These are phyloP conservation scores for Tetragonia tetragonoides DNA, from an alignment of 148 eudicot genomes.

Conservation along the genomic window DNA sequence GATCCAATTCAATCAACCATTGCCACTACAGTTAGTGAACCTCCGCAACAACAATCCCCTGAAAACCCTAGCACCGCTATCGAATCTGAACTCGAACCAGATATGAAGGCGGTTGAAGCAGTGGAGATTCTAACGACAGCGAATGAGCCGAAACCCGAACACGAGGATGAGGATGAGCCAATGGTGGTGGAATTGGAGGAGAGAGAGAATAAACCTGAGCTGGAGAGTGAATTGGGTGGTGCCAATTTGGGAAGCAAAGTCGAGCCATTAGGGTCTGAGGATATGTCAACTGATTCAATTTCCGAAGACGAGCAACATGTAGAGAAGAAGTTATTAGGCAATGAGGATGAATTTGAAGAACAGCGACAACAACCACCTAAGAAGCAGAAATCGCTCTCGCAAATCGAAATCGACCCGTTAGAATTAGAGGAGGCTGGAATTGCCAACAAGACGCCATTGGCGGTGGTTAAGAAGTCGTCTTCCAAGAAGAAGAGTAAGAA, in stretches of 20 bases:
- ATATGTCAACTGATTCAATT: constrained; percentile 30
- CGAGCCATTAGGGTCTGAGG: constrained; percentile 18
- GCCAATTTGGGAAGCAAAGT: not conserved
- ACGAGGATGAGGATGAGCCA: not conserved
- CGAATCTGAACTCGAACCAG: constrained; percentile 3
- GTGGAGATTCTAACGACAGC: not conserved
- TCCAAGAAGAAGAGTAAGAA: constrained; percentile 27
- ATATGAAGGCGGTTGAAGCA: not conserved
- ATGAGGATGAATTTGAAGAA: constrained; percentile 11
- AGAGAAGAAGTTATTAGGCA: constrained; percentile 21
- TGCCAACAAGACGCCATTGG: not conserved
- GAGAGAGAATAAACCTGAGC: not conserved
- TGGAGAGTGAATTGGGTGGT: not conserved
- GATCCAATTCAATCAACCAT: too few species aligned
- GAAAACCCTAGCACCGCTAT: too few species aligned
- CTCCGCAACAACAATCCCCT: too few species aligned
- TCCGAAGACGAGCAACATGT: constrained; percentile 27
- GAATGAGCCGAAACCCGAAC: constrained; percentile 4
- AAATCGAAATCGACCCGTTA: constrained; percentile 5
- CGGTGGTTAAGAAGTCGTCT: constrained; percentile 25
- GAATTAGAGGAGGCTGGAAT: not conserved
- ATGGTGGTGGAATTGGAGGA: constrained; percentile 3
- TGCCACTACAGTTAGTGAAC: too few species aligned
- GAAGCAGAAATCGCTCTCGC: constrained; percentile 18
- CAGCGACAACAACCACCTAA: constrained; percentile 7